A percentile compares a stretch with the other conserved stretches of the same genome.
Conservation (phyloP, 305 asterid genomes). For the Solanum chacoense region DNA sequence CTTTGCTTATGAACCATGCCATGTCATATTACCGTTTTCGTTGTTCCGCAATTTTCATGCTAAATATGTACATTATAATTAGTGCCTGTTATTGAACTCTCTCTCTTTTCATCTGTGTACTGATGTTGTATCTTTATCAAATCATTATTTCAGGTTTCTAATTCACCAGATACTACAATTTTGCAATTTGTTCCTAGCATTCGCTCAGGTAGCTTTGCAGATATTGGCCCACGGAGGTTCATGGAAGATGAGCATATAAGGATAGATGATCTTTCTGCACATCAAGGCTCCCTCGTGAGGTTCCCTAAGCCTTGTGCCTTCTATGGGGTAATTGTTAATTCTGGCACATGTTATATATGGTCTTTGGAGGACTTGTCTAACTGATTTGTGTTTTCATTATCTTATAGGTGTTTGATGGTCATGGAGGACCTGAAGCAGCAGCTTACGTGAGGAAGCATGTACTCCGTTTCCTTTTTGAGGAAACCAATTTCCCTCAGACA, state of each 20-base stretch:
- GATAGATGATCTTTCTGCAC: constrained; percentile 55
- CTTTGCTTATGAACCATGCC: background rate
- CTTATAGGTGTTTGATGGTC: constrained; percentile 68
- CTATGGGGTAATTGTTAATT: constrained; percentile 43
- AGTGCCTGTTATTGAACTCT: background rate
- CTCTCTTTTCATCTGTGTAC: background rate
- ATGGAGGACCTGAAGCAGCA: constrained; percentile 83
- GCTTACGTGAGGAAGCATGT: constrained; percentile 44
- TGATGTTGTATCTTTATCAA: background rate
- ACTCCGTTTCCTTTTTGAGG: constrained; percentile 49
- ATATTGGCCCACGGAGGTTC: constrained; percentile 66
- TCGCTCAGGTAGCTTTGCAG: constrained; percentile 74
- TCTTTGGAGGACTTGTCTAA: background rate
- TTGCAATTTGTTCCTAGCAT: constrained; percentile 45
- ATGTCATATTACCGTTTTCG: background rate
- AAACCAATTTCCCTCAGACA: constrained; percentile 41
- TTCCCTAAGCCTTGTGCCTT: constrained; percentile 63
- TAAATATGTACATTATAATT: background rate
- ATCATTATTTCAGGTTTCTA: constrained; percentile 30
- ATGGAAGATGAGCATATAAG: constrained; percentile 80
- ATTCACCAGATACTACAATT: constrained; percentile 27
- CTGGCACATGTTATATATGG: background rate
- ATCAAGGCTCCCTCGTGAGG: constrained; percentile 39
- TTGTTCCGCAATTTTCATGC: background rate
- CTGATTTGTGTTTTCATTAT: background rate